Evolutionary conservation across 768 basidiomycete species (phyloP).

Genomic region (Phylloporus sp.): DNA sequence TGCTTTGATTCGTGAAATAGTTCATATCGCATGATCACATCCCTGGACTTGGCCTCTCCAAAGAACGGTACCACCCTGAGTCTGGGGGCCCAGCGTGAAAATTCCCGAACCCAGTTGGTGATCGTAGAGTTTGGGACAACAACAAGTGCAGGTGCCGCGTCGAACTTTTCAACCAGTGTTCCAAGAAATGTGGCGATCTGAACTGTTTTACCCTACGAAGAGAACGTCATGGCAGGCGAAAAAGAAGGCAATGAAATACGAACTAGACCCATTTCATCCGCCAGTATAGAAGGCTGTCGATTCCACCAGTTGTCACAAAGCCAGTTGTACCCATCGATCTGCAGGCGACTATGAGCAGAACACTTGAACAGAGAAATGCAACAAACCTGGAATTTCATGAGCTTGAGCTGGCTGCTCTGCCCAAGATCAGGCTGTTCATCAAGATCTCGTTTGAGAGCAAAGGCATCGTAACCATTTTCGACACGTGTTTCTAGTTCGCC

Average conservation of each 20-base stretch:
- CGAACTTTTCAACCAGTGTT: conserved; percentile 47
- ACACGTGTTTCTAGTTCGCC: conserved; percentile 47
- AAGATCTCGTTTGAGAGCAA: conserved; percentile 38
- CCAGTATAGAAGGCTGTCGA: conserved; percentile 79
- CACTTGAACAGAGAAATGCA: conserved; percentile 1
- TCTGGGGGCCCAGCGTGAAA: conserved; percentile 67
- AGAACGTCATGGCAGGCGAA: conserved; percentile 5
- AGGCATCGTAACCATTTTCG: conserved; percentile 49
- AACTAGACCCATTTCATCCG: conserved; percentile 97
- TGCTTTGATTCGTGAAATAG: conserved; percentile 56
- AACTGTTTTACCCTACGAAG: conserved; percentile 77
- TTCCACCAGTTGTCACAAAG: conserved; percentile 86
- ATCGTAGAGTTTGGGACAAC: conserved; percentile 97
- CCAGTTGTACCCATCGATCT: conserved; percentile 84
- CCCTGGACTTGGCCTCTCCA: conserved; percentile 74
- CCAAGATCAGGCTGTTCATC: conserved; percentile 62
- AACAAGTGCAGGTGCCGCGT: conserved; percentile 76
- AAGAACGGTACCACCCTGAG: conserved; percentile 80
- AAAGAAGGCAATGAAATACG: conserved; percentile 11
- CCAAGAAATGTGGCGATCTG: conserved; percentile 86
- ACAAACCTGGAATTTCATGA: conserved; percentile 85
- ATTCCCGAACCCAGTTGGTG: conserved; percentile 93
- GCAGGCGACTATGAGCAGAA: conserved; percentile 9
- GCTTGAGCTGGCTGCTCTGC: conserved; percentile 53
- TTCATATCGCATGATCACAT: conserved; percentile 78